Percentiles rank a stretch among this genome's conserved stretches.
phyloP scores from a whole-genome alignment of 768 basidiomycete species.

The Suillus americanus region DNA sequence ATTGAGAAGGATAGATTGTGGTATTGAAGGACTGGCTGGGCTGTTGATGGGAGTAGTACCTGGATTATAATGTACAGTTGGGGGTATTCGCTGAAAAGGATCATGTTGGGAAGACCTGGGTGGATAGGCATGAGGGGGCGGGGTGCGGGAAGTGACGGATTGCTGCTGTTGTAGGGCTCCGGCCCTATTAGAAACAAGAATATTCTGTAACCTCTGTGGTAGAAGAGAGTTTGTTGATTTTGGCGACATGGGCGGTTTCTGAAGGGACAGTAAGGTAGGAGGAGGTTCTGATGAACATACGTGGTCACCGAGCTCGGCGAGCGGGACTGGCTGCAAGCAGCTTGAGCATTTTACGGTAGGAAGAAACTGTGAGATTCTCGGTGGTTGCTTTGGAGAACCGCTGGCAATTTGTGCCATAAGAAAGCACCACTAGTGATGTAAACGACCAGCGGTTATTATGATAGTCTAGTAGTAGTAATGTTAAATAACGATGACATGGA shows the following conservation, averaged over 20 bases:
- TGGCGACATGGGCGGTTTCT: conserved; percentile 37
- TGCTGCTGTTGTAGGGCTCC: conserved; percentile 10
- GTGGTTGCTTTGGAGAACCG: conserved; percentile 13
- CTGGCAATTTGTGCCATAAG: conserved; percentile 24
- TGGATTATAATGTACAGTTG: conserved; percentile 20
- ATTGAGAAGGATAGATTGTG: conserved; percentile 7
- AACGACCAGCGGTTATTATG: conserved; percentile 15
- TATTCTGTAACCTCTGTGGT: conserved; percentile 48
- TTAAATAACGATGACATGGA: conserved; percentile 2
- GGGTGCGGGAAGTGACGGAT: conserved; percentile 10
- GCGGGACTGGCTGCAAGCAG: conserved; percentile 68
- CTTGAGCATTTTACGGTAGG: conserved; percentile 85
- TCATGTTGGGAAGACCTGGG: conserved; percentile 20
- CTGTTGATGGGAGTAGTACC: background rate
- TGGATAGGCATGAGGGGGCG: conserved; percentile 10
- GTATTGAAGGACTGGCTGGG: background rate
- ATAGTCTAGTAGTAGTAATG: conserved; percentile 5
- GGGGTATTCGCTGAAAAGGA: conserved; percentile 25
- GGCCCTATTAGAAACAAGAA: conserved; percentile 33
- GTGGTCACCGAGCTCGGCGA: conserved; percentile 76
- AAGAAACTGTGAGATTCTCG: conserved; percentile 59
- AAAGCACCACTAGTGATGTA: conserved; percentile 7
- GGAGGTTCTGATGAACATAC: conserved; percentile 58
- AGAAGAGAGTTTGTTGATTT: conserved; percentile 44
- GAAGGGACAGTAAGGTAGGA: conserved; percentile 35